A percentile compares a stretch with the other conserved stretches of the same genome.
Conservation (phyloP, 805 yeast genomes). For the Yarrowia keelungensis region DNA sequence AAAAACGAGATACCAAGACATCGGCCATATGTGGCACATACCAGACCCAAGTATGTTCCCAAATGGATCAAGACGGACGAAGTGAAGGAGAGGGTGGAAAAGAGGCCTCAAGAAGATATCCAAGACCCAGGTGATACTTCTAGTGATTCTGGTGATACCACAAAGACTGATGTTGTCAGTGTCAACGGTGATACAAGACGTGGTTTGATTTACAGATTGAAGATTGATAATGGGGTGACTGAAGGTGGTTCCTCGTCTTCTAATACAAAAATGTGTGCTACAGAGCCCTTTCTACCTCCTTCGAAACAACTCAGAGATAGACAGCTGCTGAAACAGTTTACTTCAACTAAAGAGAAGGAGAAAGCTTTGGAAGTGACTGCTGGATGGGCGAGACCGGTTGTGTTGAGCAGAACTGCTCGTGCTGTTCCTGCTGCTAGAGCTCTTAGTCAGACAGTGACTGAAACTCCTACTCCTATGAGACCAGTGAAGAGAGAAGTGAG, state of each 20-base stretch:
- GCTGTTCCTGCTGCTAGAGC: too few relatives aligned
- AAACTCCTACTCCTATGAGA: neutral
- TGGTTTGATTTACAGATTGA: too few relatives aligned
- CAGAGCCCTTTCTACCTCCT: too few relatives aligned
- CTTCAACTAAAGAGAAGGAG: neutral
- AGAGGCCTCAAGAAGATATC: neutral
- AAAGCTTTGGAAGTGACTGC: neutral
- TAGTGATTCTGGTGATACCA: neutral
- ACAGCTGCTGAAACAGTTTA: neutral
- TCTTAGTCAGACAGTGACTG: too few relatives aligned
- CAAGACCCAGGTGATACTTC: too few relatives aligned
- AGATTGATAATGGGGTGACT: too few relatives aligned
- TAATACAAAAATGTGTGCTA: too few relatives aligned
- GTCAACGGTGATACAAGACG: too few relatives aligned
- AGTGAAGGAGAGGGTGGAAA: too few relatives aligned
- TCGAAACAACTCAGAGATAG: neutral
- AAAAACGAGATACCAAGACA: neutral
- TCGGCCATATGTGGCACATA: neutral
- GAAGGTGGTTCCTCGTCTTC: too few relatives aligned
- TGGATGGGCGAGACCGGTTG: neutral
- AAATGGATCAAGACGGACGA: conserved; percentile 1
- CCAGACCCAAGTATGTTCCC: conserved; percentile 12
- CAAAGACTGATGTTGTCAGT: neutral
- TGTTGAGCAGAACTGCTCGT: neutral
- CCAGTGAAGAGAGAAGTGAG: neutral